A percentile compares a stretch with the other conserved stretches of the same genome.
These are phyloP conservation scores for Mikania micrantha DNA, from an alignment of 129 eudicot species.

Conservation along the genomic window DNA sequence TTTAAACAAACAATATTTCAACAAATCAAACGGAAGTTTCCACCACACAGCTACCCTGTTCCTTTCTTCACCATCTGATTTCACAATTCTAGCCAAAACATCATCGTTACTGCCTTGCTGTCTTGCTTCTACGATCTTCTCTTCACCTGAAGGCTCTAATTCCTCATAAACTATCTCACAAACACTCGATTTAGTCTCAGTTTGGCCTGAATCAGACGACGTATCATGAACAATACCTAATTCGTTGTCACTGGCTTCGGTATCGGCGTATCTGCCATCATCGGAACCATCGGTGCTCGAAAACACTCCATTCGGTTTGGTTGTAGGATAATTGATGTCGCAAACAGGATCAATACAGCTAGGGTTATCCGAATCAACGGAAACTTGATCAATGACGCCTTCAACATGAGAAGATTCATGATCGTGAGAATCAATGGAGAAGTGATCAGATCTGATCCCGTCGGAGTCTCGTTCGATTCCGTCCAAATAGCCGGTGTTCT, in stretches of 20 bases:
- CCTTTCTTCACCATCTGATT: slow-evolving; percentile 15
- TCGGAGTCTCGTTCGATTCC: slow-evolving; percentile 31
- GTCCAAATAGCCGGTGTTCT: slow-evolving; percentile 19
- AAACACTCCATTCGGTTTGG: slow-evolving; percentile 30
- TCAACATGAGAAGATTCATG: not conserved
- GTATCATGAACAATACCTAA: slow-evolving; percentile 24
- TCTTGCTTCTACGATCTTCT: slow-evolving; percentile 15
- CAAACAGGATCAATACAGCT: slow-evolving; percentile 73
- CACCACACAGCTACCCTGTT: slow-evolving; percentile 65
- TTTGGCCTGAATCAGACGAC: slow-evolving; percentile 32
- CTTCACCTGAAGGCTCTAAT: not conserved
- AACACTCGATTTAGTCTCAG: not conserved
- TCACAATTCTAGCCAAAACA: not conserved
- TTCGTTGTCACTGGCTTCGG: slow-evolving; percentile 16
- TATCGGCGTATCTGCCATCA: slow-evolving; percentile 26
- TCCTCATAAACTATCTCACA: slow-evolving; percentile 15
- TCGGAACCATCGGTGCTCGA: slow-evolving; percentile 41
- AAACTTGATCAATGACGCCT: slow-evolving; percentile 25
- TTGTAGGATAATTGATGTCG: slow-evolving; percentile 17
- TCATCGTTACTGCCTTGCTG: not conserved
- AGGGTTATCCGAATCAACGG: slow-evolving; percentile 46
- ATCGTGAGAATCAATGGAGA: slow-evolving; percentile 41
- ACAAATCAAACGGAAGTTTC: slow-evolving; percentile 81
- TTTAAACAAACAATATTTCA: slow-evolving; percentile 58
- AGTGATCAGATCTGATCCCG: slow-evolving; percentile 54